Evolutionary conservation across 129 eudicot species (phyloP).

Genomic region (Gnaphalium uliginosum): DNA sequence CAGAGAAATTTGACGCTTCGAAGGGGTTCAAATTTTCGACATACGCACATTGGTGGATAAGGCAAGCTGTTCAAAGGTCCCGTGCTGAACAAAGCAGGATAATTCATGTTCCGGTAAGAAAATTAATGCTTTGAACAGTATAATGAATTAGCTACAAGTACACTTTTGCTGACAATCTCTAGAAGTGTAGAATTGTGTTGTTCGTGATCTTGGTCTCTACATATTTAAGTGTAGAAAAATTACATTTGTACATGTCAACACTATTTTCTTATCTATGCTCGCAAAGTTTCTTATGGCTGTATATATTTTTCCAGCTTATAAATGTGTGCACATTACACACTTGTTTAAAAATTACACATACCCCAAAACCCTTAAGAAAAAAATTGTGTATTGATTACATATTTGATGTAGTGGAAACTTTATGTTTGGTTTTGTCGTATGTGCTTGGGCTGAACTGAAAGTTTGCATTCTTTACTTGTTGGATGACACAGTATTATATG

Average conservation of each 20-base stretch:
- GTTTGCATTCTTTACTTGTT: background rate
- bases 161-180: background rate
- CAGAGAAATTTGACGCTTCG: constrained; percentile 87
- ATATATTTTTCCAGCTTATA: background rate
- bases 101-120: constrained; percentile 81
- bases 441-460: background rate
- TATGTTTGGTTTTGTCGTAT: background rate
- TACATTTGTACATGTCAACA: background rate
- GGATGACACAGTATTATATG: constrained; percentile 66
- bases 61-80: constrained; percentile 84
- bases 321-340: background rate
- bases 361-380: background rate
- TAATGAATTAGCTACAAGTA: background rate
- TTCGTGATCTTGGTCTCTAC: background rate
- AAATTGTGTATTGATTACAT: background rate
- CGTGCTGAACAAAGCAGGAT: constrained; percentile 87
- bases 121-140: background rate
- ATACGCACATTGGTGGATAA: constrained; percentile 99
- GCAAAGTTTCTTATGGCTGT: background rate
- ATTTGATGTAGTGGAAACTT: constrained; percentile 1
- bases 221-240: background rate
- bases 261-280: background rate
- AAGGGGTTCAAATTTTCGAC: constrained; percentile 96
- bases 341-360: background rate
- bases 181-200: background rate